These are phyloP conservation scores for Metrosideros polymorpha DNA, from an alignment of 441 rosid species.

Conservation along the genomic window DNA sequence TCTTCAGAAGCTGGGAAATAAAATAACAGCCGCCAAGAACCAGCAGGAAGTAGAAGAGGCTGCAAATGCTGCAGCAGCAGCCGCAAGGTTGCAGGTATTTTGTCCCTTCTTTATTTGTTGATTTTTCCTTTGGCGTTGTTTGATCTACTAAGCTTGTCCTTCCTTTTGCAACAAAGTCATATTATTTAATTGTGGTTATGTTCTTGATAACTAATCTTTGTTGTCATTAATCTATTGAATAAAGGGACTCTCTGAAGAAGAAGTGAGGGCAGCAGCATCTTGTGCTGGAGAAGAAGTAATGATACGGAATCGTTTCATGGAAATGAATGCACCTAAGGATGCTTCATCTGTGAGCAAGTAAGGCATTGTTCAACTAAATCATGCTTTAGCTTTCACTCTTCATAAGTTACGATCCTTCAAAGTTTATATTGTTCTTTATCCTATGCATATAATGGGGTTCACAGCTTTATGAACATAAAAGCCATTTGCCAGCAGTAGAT, in stretches of 20 bases:
- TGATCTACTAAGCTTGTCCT: neutral
- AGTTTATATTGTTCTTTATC: neutral
- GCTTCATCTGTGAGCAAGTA: slow-evolving; percentile 94
- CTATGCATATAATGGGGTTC: neutral
- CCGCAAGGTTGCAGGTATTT: slow-evolving; percentile 79
- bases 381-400: neutral
- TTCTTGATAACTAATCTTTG: slow-evolving; percentile 14
- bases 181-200: neutral
- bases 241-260: slow-evolving; percentile 99
- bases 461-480: neutral
- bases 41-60: slow-evolving; percentile 99
- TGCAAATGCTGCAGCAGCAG: slow-evolving; percentile 88
- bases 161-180: neutral
- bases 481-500: neutral
- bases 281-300: slow-evolving; percentile 99
- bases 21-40: slow-evolving; percentile 92
- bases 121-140: neutral
- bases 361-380: slow-evolving; percentile 10
- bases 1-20: slow-evolving; percentile 88
- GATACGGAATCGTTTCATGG: slow-evolving; percentile 90
- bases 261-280: slow-evolving; percentile 86
- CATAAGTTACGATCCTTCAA: neutral
- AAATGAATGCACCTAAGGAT: slow-evolving; percentile 98
- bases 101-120: neutral
- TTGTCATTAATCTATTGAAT: slow-evolving; percentile 15